Evolutionary conservation across 1,284 basidiomycete genomes (phyloP).

Genomic region (Ganoderma resinaceum): DNA sequence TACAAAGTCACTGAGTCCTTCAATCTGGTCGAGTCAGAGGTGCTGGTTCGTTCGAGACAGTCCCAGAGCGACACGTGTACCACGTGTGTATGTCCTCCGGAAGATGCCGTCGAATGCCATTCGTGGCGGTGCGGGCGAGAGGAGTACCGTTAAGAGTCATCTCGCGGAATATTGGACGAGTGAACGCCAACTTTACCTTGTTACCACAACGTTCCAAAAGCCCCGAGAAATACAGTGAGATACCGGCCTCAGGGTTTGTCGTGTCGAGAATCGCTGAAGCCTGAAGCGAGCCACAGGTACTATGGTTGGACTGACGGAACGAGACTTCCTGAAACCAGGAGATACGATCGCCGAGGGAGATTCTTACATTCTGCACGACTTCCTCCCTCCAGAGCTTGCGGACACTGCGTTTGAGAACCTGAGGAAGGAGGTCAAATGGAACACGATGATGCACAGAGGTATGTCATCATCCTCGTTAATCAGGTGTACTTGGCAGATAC

Average conservation of each 20-base stretch:
- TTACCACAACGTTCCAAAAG: background rate
- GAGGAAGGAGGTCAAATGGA: constrained; percentile 70
- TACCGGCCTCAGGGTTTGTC: too few species aligned
- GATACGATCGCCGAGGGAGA: constrained; percentile 70
- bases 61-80: background rate
- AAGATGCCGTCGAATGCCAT: background rate
- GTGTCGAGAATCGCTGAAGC: background rate
- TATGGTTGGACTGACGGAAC: background rate
- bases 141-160: background rate
- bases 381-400: constrained; percentile 62
- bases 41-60: background rate
- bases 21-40: background rate
- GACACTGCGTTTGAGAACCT: constrained; percentile 62
- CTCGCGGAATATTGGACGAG: background rate
- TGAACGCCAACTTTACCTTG: background rate
- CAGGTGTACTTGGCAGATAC: background rate
- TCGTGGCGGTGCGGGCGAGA: background rate
- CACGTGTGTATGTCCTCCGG: background rate
- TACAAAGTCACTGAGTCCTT: background rate
- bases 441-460: constrained; percentile 77
- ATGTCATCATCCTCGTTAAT: constrained; percentile 9
- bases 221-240: background rate
- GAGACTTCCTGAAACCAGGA: constrained; percentile 40
- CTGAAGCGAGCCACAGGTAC: background rate
- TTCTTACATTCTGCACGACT: constrained; percentile 57